phyloP scores from a whole-genome alignment of 2,329 filamentous ascomycete genomes.

The Colletotrichum agaves region DNA sequence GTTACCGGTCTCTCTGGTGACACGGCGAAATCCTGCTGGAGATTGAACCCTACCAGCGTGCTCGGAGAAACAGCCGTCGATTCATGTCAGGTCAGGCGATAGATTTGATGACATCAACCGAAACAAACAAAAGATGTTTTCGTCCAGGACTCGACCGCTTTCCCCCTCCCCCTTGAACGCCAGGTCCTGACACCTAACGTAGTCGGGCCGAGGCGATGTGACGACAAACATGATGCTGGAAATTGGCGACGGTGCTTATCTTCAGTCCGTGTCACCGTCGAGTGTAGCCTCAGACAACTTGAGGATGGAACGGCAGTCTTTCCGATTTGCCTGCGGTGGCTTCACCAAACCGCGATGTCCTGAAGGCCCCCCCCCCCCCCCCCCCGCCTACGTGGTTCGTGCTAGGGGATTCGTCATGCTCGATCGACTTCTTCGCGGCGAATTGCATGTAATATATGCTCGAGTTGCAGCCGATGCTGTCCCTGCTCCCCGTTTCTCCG shows the following conservation, averaged over 20 bases:
- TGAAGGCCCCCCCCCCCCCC: no score
- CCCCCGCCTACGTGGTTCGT: no score
- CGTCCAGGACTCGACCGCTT: not conserved
- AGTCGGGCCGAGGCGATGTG: not conserved
- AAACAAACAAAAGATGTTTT: not conserved
- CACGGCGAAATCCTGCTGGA: not conserved
- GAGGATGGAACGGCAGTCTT: not conserved
- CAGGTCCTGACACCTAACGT: not conserved
- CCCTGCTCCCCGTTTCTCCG: no score
- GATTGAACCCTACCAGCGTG: not conserved
- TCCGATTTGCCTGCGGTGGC: not conserved
- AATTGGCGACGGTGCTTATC: not conserved
- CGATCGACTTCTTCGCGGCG: no score
- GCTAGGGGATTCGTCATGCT: no score
- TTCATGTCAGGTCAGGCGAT: not conserved
- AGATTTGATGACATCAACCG: not conserved
- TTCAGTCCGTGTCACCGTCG: not conserved
- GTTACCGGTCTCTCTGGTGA: not conserved
- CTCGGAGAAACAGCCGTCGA: not conserved
- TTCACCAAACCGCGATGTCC: no score
- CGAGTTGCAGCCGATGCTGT: no score
- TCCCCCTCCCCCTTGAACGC: not conserved
- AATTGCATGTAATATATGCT: no score
- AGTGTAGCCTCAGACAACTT: not conserved
- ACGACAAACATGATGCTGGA: not conserved